These are phyloP conservation scores for Pseudogymnoascus sp. DNA, from an alignment of 2,329 filamentous ascomycete species.

Conservation along the genomic window DNA sequence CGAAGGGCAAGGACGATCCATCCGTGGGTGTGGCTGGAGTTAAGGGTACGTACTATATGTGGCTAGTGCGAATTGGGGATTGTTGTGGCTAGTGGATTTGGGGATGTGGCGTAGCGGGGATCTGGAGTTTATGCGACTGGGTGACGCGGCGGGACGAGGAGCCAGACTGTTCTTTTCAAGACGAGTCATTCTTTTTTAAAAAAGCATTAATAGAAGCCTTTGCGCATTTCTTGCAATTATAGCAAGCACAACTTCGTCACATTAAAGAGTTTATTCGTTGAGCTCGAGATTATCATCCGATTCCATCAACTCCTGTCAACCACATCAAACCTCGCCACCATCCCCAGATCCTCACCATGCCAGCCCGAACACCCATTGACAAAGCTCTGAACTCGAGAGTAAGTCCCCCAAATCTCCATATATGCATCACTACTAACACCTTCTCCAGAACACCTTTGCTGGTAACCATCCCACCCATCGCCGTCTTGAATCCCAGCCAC, in stretches of 20 bases:
- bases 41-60: constrained; percentile 5
- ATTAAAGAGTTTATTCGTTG: neutral
- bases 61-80: neutral
- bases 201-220: neutral
- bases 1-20: constrained; percentile 10
- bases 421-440: constrained; percentile 10
- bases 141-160: constrained; percentile 5
- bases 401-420: constrained; percentile 21
- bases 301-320: neutral
- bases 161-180: constrained; percentile 5
- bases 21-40: constrained; percentile 1
- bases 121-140: neutral
- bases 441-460: constrained; percentile 57
- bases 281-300: neutral
- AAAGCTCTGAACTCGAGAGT: constrained; percentile 64
- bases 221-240: neutral
- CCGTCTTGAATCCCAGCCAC: constrained; percentile 1
- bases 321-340: neutral
- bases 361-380: constrained; percentile 53
- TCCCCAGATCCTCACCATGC: constrained; percentile 43
- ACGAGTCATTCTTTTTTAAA: neutral
- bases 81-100: neutral
- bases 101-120: constrained; percentile 6
- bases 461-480: constrained; percentile 38
- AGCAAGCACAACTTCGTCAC: neutral